Evolutionary conservation across 1,284 basidiomycete genomes (phyloP), one percentile per base, ranked within the genome.

Genomic region (Cronartium ribicola): DNA sequence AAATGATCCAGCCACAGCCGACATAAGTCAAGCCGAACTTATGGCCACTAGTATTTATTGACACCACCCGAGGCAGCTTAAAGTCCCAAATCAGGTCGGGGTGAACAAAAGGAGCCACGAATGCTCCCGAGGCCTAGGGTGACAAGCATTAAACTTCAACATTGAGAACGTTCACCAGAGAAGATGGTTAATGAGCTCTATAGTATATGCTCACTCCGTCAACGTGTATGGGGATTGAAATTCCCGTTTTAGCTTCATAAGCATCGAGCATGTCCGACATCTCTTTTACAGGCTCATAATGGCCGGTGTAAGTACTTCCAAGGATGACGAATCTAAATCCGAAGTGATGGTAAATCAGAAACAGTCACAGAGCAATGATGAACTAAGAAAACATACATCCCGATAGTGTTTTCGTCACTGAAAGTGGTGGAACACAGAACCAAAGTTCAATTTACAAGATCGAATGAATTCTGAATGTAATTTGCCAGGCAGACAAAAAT

Each of bases 251-350:
- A n/a, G 81, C 82, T 83, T 97, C 88, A 80, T 91, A 94, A 77
- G 89, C 88, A 81, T 97, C 94, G 66, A 98, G 85, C 22, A 91
- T 84, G 69, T 89, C 87, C 2, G 88, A 84, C 88, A 97, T 90
- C 79, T 89, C 90, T 80, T 91, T 87, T 60, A 97, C 94, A 29
- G 90, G 88, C 80, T 97, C 94, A 80, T 94, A 96, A 78, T 90
- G 90, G 11, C 94, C 94, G 1, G 94, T 96, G 82, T 95, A 95
- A 14, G 94, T 96, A 72, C 83, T 84, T 11, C 85, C 85, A 40
- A 82, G 77, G 40, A 78, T 71, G 48, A 68, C 11, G 37, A 76
- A 61, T n/a, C 77, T 69, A 75, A 13, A 57, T 63, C 66, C 44
- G 7, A 29, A 29, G 2, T 29, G 29, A 65, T 40, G 44, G 41